Base-by-base conservation (phyloP, 2,329 filamentous ascomycete genomes). In the Aspergillus fischeri region DNA sequence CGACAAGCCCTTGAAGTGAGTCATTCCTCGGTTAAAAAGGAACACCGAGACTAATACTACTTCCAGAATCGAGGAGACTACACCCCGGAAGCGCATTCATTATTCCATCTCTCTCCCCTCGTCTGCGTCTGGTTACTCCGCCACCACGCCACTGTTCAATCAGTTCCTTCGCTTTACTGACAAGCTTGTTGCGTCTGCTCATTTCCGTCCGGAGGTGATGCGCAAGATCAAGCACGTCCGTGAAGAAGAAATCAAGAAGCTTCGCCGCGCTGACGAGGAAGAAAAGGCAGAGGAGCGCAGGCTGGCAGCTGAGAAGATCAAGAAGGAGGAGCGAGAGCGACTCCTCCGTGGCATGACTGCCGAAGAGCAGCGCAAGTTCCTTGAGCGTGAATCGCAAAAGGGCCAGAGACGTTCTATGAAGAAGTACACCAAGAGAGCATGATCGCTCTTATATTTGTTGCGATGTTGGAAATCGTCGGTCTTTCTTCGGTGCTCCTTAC, bases 181-280 rank as follows among this genome's bases (percentile, higher is more conserved):
- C 72, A 80, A 83, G 65, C 88, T 99, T 51, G 91, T 88, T 56
- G 79, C 85, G 55, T 77, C 78, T 27, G 92, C 86, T 10, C 92
- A 91, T 75, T 97, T 97, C 86, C 90, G 94, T 11, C 86, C 90
- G 41, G 91, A 97, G 80, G 92, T 96, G 35, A 78, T 88, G 73
- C 90, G 90, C 74, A 96, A 95, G 81, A 83, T 99, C 64, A 86
- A 86, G 68, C 80, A 80, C 60, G 87, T 87, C 35, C 91, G 94
- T 62, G 93, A 97, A 47, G 87, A 90, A 56, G 87, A 90, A 68
- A 84, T 90, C 67, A 83, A 84, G 70, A 89, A 89, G 78, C 86
- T 99, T 69, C 86, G 89, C 74, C 92, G 90, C 77, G 79, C 84
- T 0, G 85, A 88, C 54, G 91, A 97, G 63, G 91, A 84, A 53